Base-by-base conservation (phyloP, 768 basidiomycete species). In the Lenzites betulinus region DNA sequence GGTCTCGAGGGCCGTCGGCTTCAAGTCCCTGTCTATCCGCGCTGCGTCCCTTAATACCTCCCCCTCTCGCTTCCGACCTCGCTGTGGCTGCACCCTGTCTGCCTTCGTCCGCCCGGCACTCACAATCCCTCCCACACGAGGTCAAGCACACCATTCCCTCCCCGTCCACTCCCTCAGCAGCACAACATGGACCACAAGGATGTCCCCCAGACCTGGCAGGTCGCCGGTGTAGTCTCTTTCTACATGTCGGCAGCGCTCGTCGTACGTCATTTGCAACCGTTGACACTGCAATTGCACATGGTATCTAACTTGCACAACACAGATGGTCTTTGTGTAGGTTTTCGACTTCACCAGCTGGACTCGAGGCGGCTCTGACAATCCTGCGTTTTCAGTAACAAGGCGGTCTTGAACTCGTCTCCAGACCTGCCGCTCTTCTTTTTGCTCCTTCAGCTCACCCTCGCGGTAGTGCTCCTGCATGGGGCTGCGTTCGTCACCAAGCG, bases 231-330 rank as follows among this genome's bases (percentile, higher is more conserved):
- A 25, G 89, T 91, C 62, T 64, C 78, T 7, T 92, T 92, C 74
- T 92, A 91, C 77, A 91, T 92, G 89, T 72, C 74, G 22, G 81
- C 89, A 2, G 90, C 90, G 3, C 76, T 92, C 9, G 82, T 90
- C 41, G 88, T 90, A 68, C 72, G 88, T 80, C 50, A 28, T 44
- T 12, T 38, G n/a, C 35, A 46, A 5, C 25, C 26, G 33, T 42
- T 30, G 57, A 47, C 30, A 44, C 52, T 22, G 50, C 50, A 51
- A 12, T n/a, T 36, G 38, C 23, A 25, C 22, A 20, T 3, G n/a
- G 35, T 26, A 22, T 7, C 36, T 38, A 8, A 51, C 35, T 38
- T 55, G 39, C 35, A 9, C 50, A 70, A 68, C 11, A 12, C 60
- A 82, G 80, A 81, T 81, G 80, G 79, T 82, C 48, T 81, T 81